Base-by-base conservation (phyloP, 768 basidiomycete species). In the Dioszegia crocea region DNA sequence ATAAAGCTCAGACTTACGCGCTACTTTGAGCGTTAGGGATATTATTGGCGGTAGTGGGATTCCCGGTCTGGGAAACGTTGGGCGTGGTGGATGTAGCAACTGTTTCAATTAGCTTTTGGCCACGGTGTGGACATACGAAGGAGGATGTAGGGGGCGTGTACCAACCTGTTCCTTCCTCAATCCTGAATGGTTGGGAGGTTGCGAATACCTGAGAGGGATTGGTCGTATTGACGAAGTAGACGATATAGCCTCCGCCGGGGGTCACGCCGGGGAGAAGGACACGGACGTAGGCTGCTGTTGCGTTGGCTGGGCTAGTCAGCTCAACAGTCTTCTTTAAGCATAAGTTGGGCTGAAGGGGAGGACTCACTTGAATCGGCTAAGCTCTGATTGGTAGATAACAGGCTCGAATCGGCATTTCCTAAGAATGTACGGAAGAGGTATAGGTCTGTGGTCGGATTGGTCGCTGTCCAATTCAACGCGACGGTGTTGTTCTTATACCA, bases 401-500 rank as follows among this genome's bases (percentile, higher is more conserved):
- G 19, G 16, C 52, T 47, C 61, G 57, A 48, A 59, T 73, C 68
- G 31, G 39, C 5, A 39, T 70, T 73, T 19, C 52, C 50, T 31
- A 73, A 43, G 45, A 59, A 59, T 4, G 64, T 60, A 23, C 68
- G 49, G 62, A 73, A 70, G 33, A 67, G 40, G 61, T 65, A 73
- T 4, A 60, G 65, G 46, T 70, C 71, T 6, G 66, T 60, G 0
- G 38, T 40, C 3, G 67, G 67, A 19, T 53, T 44, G 5, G 68
- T 58, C 16, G 43, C 24, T 2, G 68, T 70, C 71, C 71, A 73
- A 39, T 73, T 73, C 41, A 70, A 53, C 16, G 60, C 53, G 33
- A 73, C 71, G 0, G 71, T 73, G 45, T 65, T 58, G 56, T 73
- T 73, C 33, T 57, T 60, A 54, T 67, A 73, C 70, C 70, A 48